These are phyloP conservation scores for Bromus sterilis DNA, from an alignment of 176 grass and related monocot species.

Conservation along the genomic window DNA sequence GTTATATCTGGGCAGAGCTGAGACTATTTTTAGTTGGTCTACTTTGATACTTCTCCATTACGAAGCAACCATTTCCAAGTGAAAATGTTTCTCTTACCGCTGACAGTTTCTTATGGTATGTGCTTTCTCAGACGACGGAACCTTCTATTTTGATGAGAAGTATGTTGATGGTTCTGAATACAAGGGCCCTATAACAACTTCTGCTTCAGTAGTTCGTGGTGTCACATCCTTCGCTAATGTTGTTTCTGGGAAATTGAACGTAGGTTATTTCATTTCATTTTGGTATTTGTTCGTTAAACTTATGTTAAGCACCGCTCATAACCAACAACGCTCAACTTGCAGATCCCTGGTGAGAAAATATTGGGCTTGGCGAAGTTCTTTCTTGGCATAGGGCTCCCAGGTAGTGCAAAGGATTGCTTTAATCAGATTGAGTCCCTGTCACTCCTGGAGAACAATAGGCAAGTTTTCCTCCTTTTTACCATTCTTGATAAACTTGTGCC, in stretches of 20 bases:
- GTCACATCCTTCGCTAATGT: slow-evolving; percentile 56
- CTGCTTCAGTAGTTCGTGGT: slow-evolving; percentile 80
- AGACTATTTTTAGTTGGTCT: background rate
- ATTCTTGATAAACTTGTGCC: background rate
- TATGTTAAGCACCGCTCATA: slow-evolving; percentile 2
- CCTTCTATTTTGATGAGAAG: slow-evolving; percentile 94
- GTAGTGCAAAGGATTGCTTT: slow-evolving; percentile 69
- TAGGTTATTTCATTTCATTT: slow-evolving; percentile 20
- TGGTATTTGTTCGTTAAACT: slow-evolving; percentile 1
- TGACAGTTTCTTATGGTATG: slow-evolving; percentile 4
- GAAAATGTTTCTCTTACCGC: background rate
- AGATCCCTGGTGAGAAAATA: slow-evolving; percentile 87
- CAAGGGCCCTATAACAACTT: slow-evolving; percentile 79
- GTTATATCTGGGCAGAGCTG: background rate
- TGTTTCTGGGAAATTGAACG: slow-evolving; percentile 78
- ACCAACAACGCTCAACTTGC: slow-evolving; percentile 18
- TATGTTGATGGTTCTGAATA: slow-evolving; percentile 74
- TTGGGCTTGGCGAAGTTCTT: slow-evolving; percentile 86
- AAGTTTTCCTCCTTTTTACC: slow-evolving; percentile 15
- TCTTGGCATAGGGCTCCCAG: slow-evolving; percentile 83
- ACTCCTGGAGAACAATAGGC: slow-evolving; percentile 78
- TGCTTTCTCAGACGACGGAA: slow-evolving; percentile 63
- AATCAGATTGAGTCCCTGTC: slow-evolving; percentile 88
- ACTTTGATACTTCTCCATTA: background rate
- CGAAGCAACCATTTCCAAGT: background rate